phyloP scores from a whole-genome alignment of 2,329 filamentous ascomycete species.

The Verticillium dahliae region DNA sequence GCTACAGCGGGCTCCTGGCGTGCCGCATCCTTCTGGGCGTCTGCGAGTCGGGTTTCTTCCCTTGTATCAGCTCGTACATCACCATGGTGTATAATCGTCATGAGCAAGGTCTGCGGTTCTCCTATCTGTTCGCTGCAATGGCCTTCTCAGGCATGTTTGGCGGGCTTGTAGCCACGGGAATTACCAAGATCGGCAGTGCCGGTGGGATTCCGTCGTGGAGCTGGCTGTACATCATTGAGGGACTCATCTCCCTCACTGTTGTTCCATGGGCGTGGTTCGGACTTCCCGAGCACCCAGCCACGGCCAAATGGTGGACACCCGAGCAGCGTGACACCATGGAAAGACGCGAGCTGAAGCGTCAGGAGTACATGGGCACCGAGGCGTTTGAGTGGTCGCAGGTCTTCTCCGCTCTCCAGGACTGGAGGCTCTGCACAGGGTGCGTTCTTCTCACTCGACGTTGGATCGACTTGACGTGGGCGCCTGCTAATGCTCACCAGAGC shows the following conservation, averaged over 20 bases:
- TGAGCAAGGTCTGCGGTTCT: slow-evolving; percentile 18
- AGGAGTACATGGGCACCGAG: slow-evolving; percentile 38
- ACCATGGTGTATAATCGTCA: slow-evolving; percentile 6
- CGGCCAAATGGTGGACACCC: slow-evolving; percentile 38
- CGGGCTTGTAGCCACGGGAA: slow-evolving; percentile 20
- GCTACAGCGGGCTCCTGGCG: slow-evolving; percentile 1
- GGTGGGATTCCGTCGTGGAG: slow-evolving; percentile 41
- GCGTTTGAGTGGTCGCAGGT: slow-evolving; percentile 44
- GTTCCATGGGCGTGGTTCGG: slow-evolving; percentile 36
- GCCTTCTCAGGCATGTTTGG: slow-evolving; percentile 22
- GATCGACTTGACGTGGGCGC: not conserved
- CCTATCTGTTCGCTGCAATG: slow-evolving; percentile 22
- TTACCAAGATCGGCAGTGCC: slow-evolving; percentile 33
- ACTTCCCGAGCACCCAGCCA: slow-evolving; percentile 35
- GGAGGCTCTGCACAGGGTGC: slow-evolving; percentile 41
- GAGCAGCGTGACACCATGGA: slow-evolving; percentile 44
- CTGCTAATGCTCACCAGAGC: slow-evolving; percentile 12
- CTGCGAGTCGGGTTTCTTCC: slow-evolving; percentile 15
- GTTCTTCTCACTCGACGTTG: slow-evolving; percentile 1
- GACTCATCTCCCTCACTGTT: slow-evolving; percentile 27
- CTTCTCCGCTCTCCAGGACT: slow-evolving; percentile 36
- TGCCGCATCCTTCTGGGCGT: slow-evolving; percentile 6
- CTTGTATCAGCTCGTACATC: slow-evolving; percentile 20
- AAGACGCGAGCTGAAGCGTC: slow-evolving; percentile 33
- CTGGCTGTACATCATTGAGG: slow-evolving; percentile 44